Conservation (phyloP, 331 rosid species). For the Cucumis variabilis region DNA sequence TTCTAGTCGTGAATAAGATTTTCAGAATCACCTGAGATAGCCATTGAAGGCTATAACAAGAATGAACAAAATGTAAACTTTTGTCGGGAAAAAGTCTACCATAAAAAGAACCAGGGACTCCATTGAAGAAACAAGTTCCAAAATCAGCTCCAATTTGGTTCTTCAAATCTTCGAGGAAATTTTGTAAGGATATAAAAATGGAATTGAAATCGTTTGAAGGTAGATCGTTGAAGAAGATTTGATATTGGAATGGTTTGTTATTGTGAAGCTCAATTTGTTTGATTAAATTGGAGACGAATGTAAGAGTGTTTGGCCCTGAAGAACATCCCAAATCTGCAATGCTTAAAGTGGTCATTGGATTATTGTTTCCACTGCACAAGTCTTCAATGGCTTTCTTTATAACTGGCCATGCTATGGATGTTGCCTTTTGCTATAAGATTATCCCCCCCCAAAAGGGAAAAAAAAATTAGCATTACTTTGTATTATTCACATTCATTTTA, state of each 20-base stretch:
- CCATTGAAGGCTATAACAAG: conserved; percentile 50
- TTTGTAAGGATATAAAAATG: conserved; percentile 22
- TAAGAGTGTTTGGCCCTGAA: conserved; percentile 55
- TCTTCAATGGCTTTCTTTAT: conserved; percentile 18
- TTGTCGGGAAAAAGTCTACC: conserved; percentile 58
- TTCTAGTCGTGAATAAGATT: too few species aligned
- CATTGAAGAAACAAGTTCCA: conserved; percentile 48
- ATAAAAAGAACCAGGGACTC: conserved; percentile 58
- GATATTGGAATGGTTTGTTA: conserved; percentile 28
- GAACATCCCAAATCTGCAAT: conserved; percentile 66
- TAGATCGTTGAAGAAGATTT: conserved; percentile 39
- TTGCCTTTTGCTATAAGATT: background rate
- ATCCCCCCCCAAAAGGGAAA: too few species aligned
- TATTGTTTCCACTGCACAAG: background rate
- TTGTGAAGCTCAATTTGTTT: conserved; percentile 6
- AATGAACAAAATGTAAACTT: conserved; percentile 52
- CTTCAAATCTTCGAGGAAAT: conserved; percentile 35
- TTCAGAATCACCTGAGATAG: background rate
- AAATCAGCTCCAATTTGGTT: conserved; percentile 31
- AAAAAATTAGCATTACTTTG: too few species aligned
- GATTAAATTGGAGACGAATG: conserved; percentile 33
- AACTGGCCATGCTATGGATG: conserved; percentile 13
- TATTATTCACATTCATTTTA: too few species aligned
- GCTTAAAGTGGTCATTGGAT: background rate
- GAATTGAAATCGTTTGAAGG: background rate